Evolutionary conservation across 2,329 filamentous ascomycete genomes (phyloP).

Genomic region (Colletotrichum sp.): DNA sequence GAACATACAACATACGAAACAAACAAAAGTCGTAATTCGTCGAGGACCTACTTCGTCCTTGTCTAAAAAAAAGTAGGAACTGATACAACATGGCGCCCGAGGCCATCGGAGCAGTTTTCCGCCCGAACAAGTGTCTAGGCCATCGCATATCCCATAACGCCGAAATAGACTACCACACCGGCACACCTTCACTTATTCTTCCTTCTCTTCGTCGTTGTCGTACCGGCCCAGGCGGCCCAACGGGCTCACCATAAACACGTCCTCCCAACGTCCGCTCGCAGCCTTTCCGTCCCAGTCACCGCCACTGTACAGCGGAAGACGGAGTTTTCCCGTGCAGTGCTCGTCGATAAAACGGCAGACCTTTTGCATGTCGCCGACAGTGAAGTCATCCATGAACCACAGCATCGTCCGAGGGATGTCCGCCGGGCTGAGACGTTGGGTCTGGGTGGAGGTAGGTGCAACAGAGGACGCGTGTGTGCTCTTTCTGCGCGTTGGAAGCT

Average conservation of each 20-base stretch:
- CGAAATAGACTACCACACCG: neutral
- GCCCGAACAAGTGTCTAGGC: neutral
- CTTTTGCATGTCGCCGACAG: constrained; percentile 18
- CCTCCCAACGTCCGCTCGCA: constrained; percentile 14
- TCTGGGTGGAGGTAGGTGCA: neutral
- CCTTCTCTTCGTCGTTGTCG: constrained; percentile 7
- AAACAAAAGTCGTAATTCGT: neutral
- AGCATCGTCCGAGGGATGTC: constrained; percentile 16
- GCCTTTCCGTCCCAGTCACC: constrained; percentile 18
- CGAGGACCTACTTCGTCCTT: neutral
- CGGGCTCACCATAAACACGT: constrained; percentile 18
- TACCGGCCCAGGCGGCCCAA: constrained; percentile 8
- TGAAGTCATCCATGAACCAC: constrained; percentile 20
- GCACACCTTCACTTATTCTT: neutral
- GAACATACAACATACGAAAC: neutral
- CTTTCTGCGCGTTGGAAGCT: neutral
- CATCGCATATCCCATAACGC: neutral
- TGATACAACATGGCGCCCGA: neutral
- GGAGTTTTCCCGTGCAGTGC: constrained; percentile 14
- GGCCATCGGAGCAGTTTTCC: neutral
- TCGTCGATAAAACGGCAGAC: constrained; percentile 19
- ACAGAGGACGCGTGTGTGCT: neutral
- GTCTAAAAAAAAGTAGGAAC: neutral
- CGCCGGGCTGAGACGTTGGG: constrained; percentile 4
- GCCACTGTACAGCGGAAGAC: constrained; percentile 14